Percentiles rank a stretch among this genome's conserved stretches.
phyloP scores from a whole-genome alignment of 1,284 basidiomycete species.

The Cryptococcus sp. region DNA sequence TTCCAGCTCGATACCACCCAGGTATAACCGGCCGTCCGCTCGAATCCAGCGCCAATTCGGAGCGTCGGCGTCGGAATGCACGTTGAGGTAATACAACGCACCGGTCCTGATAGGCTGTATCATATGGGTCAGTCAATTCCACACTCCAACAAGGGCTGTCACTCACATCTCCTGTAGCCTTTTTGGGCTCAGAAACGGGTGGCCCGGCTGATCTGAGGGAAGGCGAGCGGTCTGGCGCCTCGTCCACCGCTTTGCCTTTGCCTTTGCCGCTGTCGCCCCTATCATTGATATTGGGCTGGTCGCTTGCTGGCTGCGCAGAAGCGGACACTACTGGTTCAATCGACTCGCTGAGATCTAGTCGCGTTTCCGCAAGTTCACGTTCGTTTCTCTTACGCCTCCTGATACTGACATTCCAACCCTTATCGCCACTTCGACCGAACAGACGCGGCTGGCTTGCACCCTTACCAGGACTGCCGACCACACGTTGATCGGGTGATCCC shows the following conservation, averaged over 20 bases:
- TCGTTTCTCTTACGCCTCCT: conserved; percentile 59
- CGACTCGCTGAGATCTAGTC: background rate
- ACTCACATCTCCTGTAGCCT: conserved; percentile 58
- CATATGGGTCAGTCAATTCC: conserved; percentile 12
- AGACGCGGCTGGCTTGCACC: conserved; percentile 25
- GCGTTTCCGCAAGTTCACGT: conserved; percentile 46
- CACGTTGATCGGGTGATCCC: conserved; percentile 57
- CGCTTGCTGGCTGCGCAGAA: background rate
- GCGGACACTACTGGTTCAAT: background rate
- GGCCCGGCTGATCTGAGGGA: conserved; percentile 42
- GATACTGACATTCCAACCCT: conserved; percentile 64
- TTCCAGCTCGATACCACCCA: conserved; percentile 72
- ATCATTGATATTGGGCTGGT: background rate
- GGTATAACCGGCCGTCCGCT: conserved; percentile 78
- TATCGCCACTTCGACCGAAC: conserved; percentile 28
- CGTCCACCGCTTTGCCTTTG: conserved; percentile 11
- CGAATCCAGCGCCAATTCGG: conserved; percentile 80
- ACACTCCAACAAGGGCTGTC: conserved; percentile 13
- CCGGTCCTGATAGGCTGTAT: conserved; percentile 76
- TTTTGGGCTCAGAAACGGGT: conserved; percentile 51
- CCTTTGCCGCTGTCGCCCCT: background rate
- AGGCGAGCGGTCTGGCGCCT: conserved; percentile 34
- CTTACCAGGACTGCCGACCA: conserved; percentile 58
- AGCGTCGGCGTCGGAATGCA: conserved; percentile 62
- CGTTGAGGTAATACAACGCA: conserved; percentile 83